Conservation (phyloP, 495 filamentous ascomycete genomes). For the Penicillium maclennaniae region DNA sequence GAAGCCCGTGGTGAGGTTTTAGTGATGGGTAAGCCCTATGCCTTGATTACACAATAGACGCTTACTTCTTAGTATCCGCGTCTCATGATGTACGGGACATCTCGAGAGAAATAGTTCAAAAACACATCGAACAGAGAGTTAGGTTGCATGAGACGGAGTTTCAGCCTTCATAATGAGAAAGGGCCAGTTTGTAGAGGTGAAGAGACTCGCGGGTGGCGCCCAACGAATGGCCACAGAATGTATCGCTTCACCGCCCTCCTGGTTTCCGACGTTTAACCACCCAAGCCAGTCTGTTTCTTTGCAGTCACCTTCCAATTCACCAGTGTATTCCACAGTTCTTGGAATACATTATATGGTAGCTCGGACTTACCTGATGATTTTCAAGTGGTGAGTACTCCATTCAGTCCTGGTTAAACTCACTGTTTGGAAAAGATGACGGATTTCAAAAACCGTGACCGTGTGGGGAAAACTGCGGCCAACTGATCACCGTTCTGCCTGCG, state of each 20-base stretch:
- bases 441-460: no score
- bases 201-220: no score
- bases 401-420: neutral
- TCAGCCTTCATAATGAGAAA: neutral
- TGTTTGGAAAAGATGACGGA: no score
- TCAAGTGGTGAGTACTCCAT: no score
- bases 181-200: neutral
- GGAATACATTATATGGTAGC: neutral
- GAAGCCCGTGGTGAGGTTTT: slow-evolving; percentile 5
- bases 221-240: no score
- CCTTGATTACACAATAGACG: neutral
- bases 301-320: neutral
- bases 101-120: slow-evolving; percentile 2
- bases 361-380: no score
- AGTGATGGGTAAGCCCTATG: slow-evolving; percentile 2
- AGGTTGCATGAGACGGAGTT: slow-evolving; percentile 4
- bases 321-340: neutral
- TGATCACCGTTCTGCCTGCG: no score
- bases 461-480: no score
- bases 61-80: slow-evolving; percentile 3
- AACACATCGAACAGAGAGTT: slow-evolving; percentile 6
- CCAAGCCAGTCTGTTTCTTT: no score
- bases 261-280: no score
- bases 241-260: no score
- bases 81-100: slow-evolving; percentile 1